A percentile compares a stretch with the other conserved stretches of the same genome.
Evolutionary conservation across 2,329 filamentous ascomycete species (phyloP).

Genomic region (Aureobasidium musti): DNA sequence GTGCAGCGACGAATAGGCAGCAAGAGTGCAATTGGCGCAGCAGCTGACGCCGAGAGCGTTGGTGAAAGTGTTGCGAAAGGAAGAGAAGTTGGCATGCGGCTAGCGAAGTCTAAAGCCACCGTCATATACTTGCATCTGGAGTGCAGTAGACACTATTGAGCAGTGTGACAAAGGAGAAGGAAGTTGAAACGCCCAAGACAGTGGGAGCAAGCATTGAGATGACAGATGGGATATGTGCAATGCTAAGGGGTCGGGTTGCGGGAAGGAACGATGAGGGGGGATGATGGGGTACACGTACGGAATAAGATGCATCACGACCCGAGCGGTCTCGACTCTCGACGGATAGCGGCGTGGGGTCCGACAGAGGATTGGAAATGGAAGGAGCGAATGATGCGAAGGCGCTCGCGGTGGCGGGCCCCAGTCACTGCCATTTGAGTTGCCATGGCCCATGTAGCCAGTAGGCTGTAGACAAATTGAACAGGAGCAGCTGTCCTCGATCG

Average conservation of each 20-base stretch:
- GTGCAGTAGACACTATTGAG: neutral
- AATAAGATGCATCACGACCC: too few species aligned
- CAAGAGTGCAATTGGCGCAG: neutral
- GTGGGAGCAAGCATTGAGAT: neutral
- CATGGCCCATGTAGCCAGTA: neutral
- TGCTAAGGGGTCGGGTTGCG: neutral
- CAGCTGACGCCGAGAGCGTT: neutral
- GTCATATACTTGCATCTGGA: neutral
- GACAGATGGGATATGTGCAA: neutral
- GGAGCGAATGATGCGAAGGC: neutral
- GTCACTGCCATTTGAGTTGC: neutral
- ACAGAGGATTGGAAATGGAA: neutral
- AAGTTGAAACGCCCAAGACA: neutral
- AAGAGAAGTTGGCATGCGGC: neutral
- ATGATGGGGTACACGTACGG: neutral
- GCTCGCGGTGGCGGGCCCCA: neutral
- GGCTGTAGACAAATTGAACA: neutral
- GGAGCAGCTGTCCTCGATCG: neutral
- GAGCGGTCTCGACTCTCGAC: neutral
- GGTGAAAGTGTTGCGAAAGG: neutral
- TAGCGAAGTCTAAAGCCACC: conserved; percentile 1
- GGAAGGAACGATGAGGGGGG: neutral
- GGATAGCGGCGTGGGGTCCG: neutral
- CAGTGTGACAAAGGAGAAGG: neutral
- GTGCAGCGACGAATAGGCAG: neutral